Evolutionary conservation across 495 filamentous ascomycete species (phyloP).

Genomic region (Xylaria telfairii): DNA sequence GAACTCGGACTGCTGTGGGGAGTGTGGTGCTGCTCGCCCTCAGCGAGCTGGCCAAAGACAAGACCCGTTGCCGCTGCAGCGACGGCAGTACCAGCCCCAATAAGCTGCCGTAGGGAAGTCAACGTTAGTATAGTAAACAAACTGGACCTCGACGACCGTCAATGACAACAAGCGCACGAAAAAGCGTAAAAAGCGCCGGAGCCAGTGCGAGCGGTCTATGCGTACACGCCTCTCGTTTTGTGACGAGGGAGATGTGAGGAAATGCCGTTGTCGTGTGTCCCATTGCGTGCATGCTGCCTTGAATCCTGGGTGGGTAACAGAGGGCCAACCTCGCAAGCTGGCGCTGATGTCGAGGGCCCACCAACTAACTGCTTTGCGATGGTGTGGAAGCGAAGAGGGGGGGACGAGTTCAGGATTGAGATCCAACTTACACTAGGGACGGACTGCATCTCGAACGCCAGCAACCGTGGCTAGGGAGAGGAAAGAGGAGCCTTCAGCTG

Average conservation of each 20-base stretch:
- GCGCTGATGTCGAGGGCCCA: slow-evolving; percentile 23
- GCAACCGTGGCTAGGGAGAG: slow-evolving; percentile 41
- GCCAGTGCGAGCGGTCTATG: neutral
- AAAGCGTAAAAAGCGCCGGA: neutral
- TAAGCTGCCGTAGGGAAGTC: slow-evolving; percentile 50
- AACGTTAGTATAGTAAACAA: slow-evolving; percentile 26
- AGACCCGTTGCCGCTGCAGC: slow-evolving; percentile 64
- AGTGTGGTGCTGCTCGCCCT: slow-evolving; percentile 27
- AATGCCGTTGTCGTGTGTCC: slow-evolving; percentile 14
- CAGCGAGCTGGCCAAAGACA: slow-evolving; percentile 56
- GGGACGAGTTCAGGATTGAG: slow-evolving; percentile 13
- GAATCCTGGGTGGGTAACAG: slow-evolving; percentile 17
- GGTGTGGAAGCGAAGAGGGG: slow-evolving; percentile 11
- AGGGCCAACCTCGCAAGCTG: slow-evolving; percentile 2
- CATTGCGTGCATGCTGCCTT: slow-evolving; percentile 17
- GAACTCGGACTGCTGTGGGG: slow-evolving; percentile 32
- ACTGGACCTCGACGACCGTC: neutral
- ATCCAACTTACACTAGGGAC: slow-evolving; percentile 66
- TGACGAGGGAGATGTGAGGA: slow-evolving; percentile 6
- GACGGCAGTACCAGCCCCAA: slow-evolving; percentile 64
- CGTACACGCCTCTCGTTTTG: neutral
- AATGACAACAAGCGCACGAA: neutral
- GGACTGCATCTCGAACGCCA: slow-evolving; percentile 63
- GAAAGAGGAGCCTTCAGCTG: slow-evolving; percentile 45
- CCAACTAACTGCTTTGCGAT: slow-evolving; percentile 24